These are phyloP conservation scores for Pythium diclinum DNA, from an alignment of 352 stramenopile species.

Conservation along the genomic window DNA sequence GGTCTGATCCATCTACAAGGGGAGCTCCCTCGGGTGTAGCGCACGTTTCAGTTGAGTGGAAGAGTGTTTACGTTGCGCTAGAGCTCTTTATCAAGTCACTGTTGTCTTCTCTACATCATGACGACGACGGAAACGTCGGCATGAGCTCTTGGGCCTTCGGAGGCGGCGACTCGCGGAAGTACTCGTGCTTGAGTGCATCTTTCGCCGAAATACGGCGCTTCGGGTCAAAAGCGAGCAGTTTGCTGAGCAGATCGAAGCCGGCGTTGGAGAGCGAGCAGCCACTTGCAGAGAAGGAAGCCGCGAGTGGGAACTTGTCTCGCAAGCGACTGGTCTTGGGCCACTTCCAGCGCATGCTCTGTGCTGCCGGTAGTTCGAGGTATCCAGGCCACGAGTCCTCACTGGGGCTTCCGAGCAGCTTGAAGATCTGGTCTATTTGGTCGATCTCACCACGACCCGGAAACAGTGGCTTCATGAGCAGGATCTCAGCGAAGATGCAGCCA, in stretches of 20 bases:
- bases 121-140: slow-evolving; percentile 62
- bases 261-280: slow-evolving; percentile 68
- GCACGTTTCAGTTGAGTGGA: not conserved
- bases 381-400: slow-evolving; percentile 90
- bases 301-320: slow-evolving; percentile 75
- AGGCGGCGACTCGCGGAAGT: slow-evolving; percentile 69
- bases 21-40: not conserved
- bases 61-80: not conserved
- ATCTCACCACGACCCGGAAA: slow-evolving; percentile 93
- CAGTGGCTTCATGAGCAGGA: slow-evolving; percentile 92
- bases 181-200: slow-evolving; percentile 77
- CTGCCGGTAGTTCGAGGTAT: slow-evolving; percentile 57
- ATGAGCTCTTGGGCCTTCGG: slow-evolving; percentile 73
- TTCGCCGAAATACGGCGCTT: slow-evolving; percentile 72
- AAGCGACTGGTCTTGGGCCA: slow-evolving; percentile 67
- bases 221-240: slow-evolving; percentile 34
- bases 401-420: slow-evolving; percentile 90
- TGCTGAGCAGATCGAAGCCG: slow-evolving; percentile 65
- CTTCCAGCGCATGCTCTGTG: slow-evolving; percentile 58
- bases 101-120: no score
- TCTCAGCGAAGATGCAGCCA: slow-evolving; percentile 96
- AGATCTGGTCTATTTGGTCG: slow-evolving; percentile 97
- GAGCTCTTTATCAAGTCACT: slow-evolving; percentile 4
- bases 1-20: slow-evolving; percentile 33
- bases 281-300: slow-evolving; percentile 49